A percentile compares a stretch with the other conserved stretches of the same genome.
Conservation (phyloP, 148 eudicot species). For the Linanthus parryae region DNA sequence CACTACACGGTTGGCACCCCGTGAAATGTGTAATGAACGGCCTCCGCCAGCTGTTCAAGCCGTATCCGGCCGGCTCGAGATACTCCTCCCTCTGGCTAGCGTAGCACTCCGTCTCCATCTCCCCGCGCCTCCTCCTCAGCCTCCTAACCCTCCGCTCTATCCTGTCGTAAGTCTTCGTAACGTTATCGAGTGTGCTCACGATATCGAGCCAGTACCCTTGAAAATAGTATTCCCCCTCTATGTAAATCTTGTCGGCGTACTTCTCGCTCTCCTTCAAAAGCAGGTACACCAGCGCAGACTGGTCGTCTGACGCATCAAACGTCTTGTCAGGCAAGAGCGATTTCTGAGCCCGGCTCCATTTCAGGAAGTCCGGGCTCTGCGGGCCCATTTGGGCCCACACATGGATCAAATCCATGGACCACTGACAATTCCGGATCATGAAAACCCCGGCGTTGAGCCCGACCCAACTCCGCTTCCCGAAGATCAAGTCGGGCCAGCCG, state of each 20-base stretch:
- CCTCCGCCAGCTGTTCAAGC: conserved; percentile 33
- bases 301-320: conserved; percentile 59
- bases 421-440: conserved; percentile 63
- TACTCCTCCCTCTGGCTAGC: conserved; percentile 23
- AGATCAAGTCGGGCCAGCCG: conserved; percentile 48
- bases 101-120: conserved; percentile 50
- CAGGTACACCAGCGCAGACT: conserved; percentile 55
- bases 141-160: conserved; percentile 25
- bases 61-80: conserved; percentile 24
- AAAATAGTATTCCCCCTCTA: conserved; percentile 60
- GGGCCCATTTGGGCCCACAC: conserved; percentile 71
- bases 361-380: conserved; percentile 37
- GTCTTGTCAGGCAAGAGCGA: conserved; percentile 40
- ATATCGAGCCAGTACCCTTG: conserved; percentile 83
- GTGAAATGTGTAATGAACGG: conserved; percentile 92
- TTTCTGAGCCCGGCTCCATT: conserved; percentile 45
- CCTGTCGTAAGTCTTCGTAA: conserved; percentile 20
- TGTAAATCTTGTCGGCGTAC: conserved; percentile 52
- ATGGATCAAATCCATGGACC: conserved; percentile 66
- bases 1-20: conserved; percentile 90
- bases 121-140: conserved; percentile 54
- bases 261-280: conserved; percentile 40
- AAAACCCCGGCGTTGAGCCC: conserved; percentile 78
- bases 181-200: conserved; percentile 33
- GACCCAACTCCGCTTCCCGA: conserved; percentile 49